Evolutionary conservation across 164 flowering plant genomes (phyloP), one percentile per base, ranked within the genome.

Genomic region (Nelumbo lutea): DNA sequence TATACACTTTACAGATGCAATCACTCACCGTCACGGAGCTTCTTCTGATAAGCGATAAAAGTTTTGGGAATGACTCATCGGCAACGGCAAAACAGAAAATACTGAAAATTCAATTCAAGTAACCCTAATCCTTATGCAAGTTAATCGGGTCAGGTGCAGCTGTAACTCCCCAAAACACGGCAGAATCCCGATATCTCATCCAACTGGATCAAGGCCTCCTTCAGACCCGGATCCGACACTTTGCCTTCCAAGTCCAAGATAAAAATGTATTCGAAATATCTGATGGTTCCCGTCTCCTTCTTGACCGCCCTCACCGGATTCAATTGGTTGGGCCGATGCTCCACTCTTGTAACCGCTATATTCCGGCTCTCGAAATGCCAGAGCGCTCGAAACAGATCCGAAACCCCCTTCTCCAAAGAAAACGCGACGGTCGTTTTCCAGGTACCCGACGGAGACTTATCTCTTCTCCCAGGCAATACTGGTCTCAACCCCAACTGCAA

Each of bases 401-500:
- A 74, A 6, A 68, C 72, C 13, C 77, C 80, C 27, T 73, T 73
- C 10, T 67, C 52, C 46, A 77, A 50, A 10, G 77, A 68, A 48
- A 77, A 77, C 3, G 80, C 80, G 42, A 77, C 57, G 3, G 75
- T 74, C 3, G 80, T 77, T 58, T 71, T 74, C 73, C 67, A 42
- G 15, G 11, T 58, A 0, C 64, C 47, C 0, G 61, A 38, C 0
- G 42, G 57, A 13, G 57, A 43, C 42, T 59, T 3, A 43, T 14
- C 4, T 11, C 68, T 6, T 52, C 7, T 1, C 42, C 7, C n/a
- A 11, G 27, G 13, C 42, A 42, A 45, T 1, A 3, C 4, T 9
- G 40, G 62, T 39, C 58, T 6, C 63, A 61, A 60, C 6, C 78
- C 75, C 1, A 77, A 70, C 14, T 73, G 74, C 13, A 73, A 61